These are phyloP conservation scores for Cercospora zeae-maydis DNA, from an alignment of 2,329 filamentous ascomycete species.

Conservation along the genomic window DNA sequence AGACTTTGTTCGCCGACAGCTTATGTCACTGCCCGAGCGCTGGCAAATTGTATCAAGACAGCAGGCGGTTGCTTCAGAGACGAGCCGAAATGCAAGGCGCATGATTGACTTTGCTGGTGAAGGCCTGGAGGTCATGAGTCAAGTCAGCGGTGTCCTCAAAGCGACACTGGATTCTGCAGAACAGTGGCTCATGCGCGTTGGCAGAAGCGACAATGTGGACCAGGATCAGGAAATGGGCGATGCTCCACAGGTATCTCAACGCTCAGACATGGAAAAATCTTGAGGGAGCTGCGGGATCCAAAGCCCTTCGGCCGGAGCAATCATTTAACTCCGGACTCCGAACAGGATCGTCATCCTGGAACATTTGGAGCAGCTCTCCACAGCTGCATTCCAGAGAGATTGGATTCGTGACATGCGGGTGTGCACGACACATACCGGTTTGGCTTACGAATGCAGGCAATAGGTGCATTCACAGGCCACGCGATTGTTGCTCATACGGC, in stretches of 20 bases:
- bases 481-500: not conserved
- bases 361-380: not conserved
- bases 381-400: not conserved
- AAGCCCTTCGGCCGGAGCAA: not conserved
- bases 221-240: slow-evolving; percentile 20
- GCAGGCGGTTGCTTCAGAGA: slow-evolving; percentile 40
- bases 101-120: slow-evolving; percentile 85
- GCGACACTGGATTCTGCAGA: slow-evolving; percentile 88
- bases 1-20: slow-evolving; percentile 74
- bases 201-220: slow-evolving; percentile 20
- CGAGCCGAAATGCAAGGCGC: slow-evolving; percentile 61
- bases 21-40: slow-evolving; percentile 78
- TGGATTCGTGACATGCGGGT: not conserved
- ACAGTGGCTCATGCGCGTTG: slow-evolving; percentile 69
- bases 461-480: not conserved
- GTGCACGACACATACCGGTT: not conserved
- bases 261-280: slow-evolving; percentile 17
- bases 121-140: slow-evolving; percentile 88
- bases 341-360: not conserved
- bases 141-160: slow-evolving; percentile 83
- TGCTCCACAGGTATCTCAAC: slow-evolving; percentile 11
- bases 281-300: slow-evolving; percentile 3
- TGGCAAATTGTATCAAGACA: slow-evolving; percentile 66
- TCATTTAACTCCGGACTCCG: not conserved
- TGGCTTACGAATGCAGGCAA: slow-evolving; percentile 1